Evolutionary conservation across 768 basidiomycete species (phyloP), one percentile per base, ranked within the genome.

Genomic region (Cystofilobasidium capitatum): DNA sequence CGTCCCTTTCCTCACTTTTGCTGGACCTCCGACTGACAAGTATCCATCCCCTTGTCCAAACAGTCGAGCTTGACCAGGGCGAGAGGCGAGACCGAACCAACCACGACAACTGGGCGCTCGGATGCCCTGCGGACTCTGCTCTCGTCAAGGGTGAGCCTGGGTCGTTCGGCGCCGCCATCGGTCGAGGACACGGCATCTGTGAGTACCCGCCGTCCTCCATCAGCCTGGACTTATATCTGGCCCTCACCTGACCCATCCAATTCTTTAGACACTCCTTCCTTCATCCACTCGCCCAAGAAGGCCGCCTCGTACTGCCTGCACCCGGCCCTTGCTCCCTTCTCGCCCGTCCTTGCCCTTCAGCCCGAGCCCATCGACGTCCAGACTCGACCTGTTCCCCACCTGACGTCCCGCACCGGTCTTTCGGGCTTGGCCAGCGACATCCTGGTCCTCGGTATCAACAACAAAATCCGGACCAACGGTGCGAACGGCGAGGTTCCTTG

Each of bases 51-150:
- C 20, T 16, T 39, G 37, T 29, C 49, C 20, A 0, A 3, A 33
- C 55, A 65, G 64, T 60, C 47, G 65, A 66, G 58, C 42, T 59
- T 24, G 65, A 66, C 35, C 55, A 66, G 33, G 65, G 58, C 13
- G 58, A 66, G 45, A 16, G 42, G 12, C 65, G 55, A 3, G 5
- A 36, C 3, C 51, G 51, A 1, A 33, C 51, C 1, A 44, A 45
- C 42, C 24, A 42, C n/a, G 47, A 54, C 58, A 31, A 45, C 29
- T 66, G 65, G 65, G 36, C 26, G 5, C 29, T 66, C n/a, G 65
- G 58, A 6, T 66, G 65, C 58, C 16, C 45, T 9, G 22, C 40
- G 0, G 40, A 58, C 36, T 60, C 58, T 22, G 31, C 65, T 10
- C 47, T 59, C 45, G 57, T 37, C 14, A 37, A 40, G 26, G 59